Base-by-base conservation (phyloP, 257 asterid genomes). In the Penstemon eatonii region DNA sequence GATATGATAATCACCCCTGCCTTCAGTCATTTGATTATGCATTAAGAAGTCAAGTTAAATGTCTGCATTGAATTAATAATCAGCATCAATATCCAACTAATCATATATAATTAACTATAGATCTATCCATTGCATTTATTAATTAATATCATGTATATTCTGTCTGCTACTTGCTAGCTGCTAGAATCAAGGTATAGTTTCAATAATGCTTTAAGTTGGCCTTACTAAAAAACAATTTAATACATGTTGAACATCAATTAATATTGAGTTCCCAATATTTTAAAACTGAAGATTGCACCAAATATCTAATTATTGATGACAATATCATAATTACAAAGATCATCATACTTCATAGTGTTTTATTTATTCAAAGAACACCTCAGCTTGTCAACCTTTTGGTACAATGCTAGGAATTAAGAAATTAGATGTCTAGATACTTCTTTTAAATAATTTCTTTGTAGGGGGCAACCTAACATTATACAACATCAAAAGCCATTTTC, bases 321-420 rank as follows among this genome's bases (percentile, higher is more conserved):
- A 13, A 39, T 44, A 64, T 39, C 8, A 60, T 68, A 59, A 70
- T 70, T 15, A 47, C 67, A 40, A 65, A 51, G 68, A 45, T 66
- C 42, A 51, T 56, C 41, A 68, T 72, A 68, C 59, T 45, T 66
- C 42, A 66, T 25, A 60, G 9, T 69, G 36, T 13, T 38, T 69
- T 56, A 40, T 64, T 69, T 72, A 75, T 69, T 77, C 46, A 55
- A 6, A 25, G 41, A 45, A 57, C 87, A 79, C 36, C 79, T 82
- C 78, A 73, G 50, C 46, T 68, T 79, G 77, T 70, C 85, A 53
- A 67, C 76, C 45, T 70, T 46, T 38, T 11, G 43, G 69, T 75
- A 53, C 49, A 67, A 54, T 49, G 1, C 10, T 55, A 55, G 51
- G 63, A 56, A 36, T 63, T 49, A 49, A 61, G 67, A 54, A 0